Conservation (phyloP, 441 rosid species). For the Heliophila coronopifolia region DNA sequence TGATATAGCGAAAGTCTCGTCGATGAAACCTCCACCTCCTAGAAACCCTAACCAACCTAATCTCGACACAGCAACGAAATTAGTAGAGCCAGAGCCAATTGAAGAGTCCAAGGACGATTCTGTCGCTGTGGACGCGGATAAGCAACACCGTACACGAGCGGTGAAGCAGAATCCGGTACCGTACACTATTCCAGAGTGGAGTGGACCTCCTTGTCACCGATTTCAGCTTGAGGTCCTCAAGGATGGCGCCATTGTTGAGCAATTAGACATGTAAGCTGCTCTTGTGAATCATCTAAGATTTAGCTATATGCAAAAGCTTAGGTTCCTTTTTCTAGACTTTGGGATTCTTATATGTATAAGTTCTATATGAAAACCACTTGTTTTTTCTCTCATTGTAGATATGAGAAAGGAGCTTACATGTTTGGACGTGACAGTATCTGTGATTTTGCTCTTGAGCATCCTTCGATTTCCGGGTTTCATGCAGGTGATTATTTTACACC, state of each 20-base stretch:
- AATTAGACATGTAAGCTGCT: slow-evolving; percentile 53
- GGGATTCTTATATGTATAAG: neutral
- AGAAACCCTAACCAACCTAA: slow-evolving; percentile 31
- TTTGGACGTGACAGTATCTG: slow-evolving; percentile 87
- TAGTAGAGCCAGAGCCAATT: neutral
- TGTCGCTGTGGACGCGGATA: neutral
- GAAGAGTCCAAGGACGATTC: slow-evolving; percentile 13
- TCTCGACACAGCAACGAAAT: slow-evolving; percentile 12
- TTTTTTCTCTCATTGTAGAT: slow-evolving; percentile 29
- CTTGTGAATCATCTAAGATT: neutral
- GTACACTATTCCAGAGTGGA: slow-evolving; percentile 85
- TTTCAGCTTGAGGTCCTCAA: slow-evolving; percentile 74
- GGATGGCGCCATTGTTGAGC: slow-evolving; percentile 69
- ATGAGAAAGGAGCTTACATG: slow-evolving; percentile 87
- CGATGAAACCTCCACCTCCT: slow-evolving; percentile 60
- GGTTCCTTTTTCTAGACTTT: no score
- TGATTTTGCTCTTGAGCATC: slow-evolving; percentile 86
- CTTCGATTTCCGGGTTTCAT: slow-evolving; percentile 88
- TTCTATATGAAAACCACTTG: neutral
- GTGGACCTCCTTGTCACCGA: slow-evolving; percentile 61
- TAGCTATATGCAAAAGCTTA: neutral
- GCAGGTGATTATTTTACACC: slow-evolving; percentile 58
- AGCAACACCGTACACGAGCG: slow-evolving; percentile 10
- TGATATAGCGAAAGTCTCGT: slow-evolving; percentile 18
- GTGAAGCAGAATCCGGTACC: slow-evolving; percentile 44